These are phyloP conservation scores for Aureobasidium leucospermi DNA, from an alignment of 2,329 filamentous ascomycete species.

Conservation along the genomic window DNA sequence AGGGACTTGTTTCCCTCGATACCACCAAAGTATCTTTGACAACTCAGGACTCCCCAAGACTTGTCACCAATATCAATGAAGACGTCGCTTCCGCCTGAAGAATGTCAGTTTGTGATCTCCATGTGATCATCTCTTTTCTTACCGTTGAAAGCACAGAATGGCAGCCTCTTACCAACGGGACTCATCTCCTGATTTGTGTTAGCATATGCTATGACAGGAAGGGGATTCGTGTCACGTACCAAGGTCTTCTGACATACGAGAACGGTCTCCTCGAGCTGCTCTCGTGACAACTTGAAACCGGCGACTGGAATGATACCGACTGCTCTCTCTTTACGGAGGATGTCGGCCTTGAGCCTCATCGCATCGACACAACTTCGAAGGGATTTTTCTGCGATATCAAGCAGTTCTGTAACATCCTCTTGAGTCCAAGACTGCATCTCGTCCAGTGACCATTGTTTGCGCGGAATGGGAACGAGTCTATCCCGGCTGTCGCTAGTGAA, in stretches of 20 bases:
- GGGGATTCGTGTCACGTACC: slow-evolving; percentile 20
- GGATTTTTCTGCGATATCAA: slow-evolving; percentile 82
- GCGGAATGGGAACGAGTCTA: slow-evolving; percentile 59
- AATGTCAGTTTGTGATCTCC: background rate
- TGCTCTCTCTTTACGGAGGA: slow-evolving; percentile 78
- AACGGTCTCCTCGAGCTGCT: slow-evolving; percentile 92
- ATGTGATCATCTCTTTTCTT: slow-evolving; percentile 3
- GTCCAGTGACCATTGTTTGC: slow-evolving; percentile 63
- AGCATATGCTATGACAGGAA: background rate
- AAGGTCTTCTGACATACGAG: slow-evolving; percentile 88
- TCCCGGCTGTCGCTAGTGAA: slow-evolving; percentile 59
- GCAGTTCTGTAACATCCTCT: slow-evolving; percentile 66
- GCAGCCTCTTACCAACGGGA: slow-evolving; percentile 59
- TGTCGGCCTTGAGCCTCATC: slow-evolving; percentile 68
- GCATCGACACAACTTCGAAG: slow-evolving; percentile 73
- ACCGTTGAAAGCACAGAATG: slow-evolving; percentile 96
- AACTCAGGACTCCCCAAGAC: slow-evolving; percentile 87
- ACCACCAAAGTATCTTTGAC: slow-evolving; percentile 80
- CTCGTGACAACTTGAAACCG: slow-evolving; percentile 55
- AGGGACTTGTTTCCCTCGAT: slow-evolving; percentile 72
- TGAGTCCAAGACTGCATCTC: slow-evolving; percentile 75
- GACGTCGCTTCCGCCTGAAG: slow-evolving; percentile 74
- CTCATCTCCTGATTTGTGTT: slow-evolving; percentile 56
- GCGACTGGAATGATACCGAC: slow-evolving; percentile 42
- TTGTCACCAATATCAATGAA: slow-evolving; percentile 99